These are phyloP conservation scores for Globisporangium spiculum DNA, from an alignment of 352 stramenopile species.

Conservation along the genomic window DNA sequence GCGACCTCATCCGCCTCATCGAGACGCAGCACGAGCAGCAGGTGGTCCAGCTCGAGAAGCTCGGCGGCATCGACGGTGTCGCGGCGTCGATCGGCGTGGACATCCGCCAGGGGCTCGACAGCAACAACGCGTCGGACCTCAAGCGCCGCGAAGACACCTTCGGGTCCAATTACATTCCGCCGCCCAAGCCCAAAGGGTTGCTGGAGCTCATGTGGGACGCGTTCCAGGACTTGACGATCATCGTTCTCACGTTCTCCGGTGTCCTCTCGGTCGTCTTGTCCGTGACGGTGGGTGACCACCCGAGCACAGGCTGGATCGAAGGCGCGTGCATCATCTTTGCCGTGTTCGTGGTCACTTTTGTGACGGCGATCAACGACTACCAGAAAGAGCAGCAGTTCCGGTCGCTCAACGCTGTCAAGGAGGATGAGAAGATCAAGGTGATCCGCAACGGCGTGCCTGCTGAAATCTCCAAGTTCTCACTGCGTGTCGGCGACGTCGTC, in stretches of 20 bases:
- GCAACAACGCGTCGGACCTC: constrained; percentile 39
- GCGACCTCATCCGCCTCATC: constrained; percentile 66
- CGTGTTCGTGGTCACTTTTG: constrained; percentile 87
- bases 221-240: constrained; percentile 83
- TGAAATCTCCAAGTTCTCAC: constrained; percentile 69
- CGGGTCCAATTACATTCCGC: constrained; percentile 69
- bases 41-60: constrained; percentile 45
- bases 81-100: constrained; percentile 42
- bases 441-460: constrained; percentile 61
- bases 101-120: constrained; percentile 47
- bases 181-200: constrained; percentile 43
- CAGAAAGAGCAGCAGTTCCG: constrained; percentile 91
- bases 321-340: constrained; percentile 90
- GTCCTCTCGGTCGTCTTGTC: constrained; percentile 54
- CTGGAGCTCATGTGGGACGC: constrained; percentile 87
- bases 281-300: constrained; percentile 52
- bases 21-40: constrained; percentile 65
- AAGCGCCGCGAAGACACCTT: constrained; percentile 53
- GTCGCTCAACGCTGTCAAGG: constrained; percentile 80
- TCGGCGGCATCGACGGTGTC: constrained; percentile 58
- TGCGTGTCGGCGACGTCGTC: constrained; percentile 90
- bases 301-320: constrained; percentile 85
- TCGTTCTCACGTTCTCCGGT: constrained; percentile 53
- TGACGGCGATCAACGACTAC: constrained; percentile 91
- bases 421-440: constrained; percentile 84